Evolutionary conservation across 2,329 filamentous ascomycete genomes (phyloP), one percentile per base, ranked within the genome.

Genomic region (Biscogniauxia mediterranea): DNA sequence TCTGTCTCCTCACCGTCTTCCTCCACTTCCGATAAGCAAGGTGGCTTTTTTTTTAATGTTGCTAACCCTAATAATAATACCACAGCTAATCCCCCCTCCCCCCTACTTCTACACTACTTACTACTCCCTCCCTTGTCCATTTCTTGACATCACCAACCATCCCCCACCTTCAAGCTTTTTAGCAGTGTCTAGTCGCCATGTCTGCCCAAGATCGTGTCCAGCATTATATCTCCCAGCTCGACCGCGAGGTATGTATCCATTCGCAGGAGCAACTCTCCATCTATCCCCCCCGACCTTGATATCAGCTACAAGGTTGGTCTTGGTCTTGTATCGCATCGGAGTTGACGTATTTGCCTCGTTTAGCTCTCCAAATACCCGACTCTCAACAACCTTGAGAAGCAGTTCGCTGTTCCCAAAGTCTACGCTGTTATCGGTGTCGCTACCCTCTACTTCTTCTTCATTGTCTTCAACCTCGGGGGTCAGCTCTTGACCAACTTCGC

Each of bases 401-500:
- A 91, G 78, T 90, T 89, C 67, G 88, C 85, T 61, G 85, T 95
- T 56, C 92, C 92, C 75, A 96, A 96, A 84, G 89, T 91, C 73
- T 95, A 96, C 77, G 89, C 87, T 68, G 84, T 91, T 74, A 88
- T 94, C 70, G 92, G 91, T 71, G 74, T 92, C 61, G 89, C 79
- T 63, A 88, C 88, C 56, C 85, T 93, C 68, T 96, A 96, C 84
- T 92, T 95, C 81, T 92, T 94, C 82, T 86, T 95, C 70, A 91
- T 95, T 79, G 88, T 95, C 81, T 93, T 96, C 84, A 96, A 96
- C 85, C 90, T 95, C 67, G 92, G 89, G 66, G 91, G 92, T 71
- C 91, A 93, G 79, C 89, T 95, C 74, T 83, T 96, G 70, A 93
- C 92, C 79, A 96, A 96, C 82, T 79, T 93, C 68, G 91, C 91